Evolutionary conservation across 176 grass and related monocot genomes (phyloP), one percentile per base, ranked within the genome.

Genomic region (Ensete ventricosum): DNA sequence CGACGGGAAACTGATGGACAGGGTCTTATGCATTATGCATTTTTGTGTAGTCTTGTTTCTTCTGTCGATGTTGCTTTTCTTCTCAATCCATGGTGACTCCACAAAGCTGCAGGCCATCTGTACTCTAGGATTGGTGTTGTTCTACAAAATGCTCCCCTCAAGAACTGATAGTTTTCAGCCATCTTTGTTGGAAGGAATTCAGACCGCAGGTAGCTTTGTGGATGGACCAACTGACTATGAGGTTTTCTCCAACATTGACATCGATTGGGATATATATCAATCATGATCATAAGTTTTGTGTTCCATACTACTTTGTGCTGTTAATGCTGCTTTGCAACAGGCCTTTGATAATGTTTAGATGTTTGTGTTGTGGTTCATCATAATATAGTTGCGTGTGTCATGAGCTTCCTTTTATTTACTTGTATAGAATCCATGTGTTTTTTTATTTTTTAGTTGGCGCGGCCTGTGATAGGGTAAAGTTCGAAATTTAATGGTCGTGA

Each of bases 21-120:
- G 86, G 62, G 95, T 99, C 70, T 68, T 99, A 60, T 94, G 95
- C 83, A 84, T 91, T 78, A 91, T 94, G 95, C 95, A 99, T 80
- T 94, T 99, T 75, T 99, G 95, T 43, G 91, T 99, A 11, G 83
- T 99, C 79, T 99, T 90, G 79, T 94, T 99, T 82, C 89, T 99
- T 84, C 67, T 78, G 65, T 86, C 95, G 50, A 99, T 99, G 95
- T 63, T 94, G 60, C 79, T 99, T 23, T 99, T 89, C 81, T 99
- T 99, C 54, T 81, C 95, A 3, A 84, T 94, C 77, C 91, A 91
- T 68, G 91, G 95, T 67, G 95, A 99, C 72, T 83, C 90, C 22
- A 89, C 76, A 64, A 99, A 99, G 82, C 77, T 99, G 2, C 90
- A 99, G 81, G 90, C 91, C 16, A 89, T 99, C 77, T 89, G 84